These are phyloP conservation scores for Bipolaris sorokiniana DNA, from an alignment of 2,329 filamentous ascomycete genomes.

Conservation along the genomic window DNA sequence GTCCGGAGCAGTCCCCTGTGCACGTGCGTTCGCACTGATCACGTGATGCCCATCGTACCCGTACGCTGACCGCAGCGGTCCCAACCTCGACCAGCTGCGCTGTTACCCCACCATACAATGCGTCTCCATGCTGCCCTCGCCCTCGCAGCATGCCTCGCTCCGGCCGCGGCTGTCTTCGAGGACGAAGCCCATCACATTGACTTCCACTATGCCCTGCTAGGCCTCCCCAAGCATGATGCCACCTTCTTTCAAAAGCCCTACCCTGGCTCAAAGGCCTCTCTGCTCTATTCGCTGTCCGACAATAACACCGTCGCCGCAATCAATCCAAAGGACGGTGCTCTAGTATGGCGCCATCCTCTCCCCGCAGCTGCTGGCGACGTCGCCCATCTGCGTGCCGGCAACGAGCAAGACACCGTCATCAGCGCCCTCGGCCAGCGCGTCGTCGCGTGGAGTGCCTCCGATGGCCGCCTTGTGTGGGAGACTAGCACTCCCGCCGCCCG, in stretches of 20 bases:
- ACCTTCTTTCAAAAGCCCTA: slow-evolving; percentile 95
- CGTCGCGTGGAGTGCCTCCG: slow-evolving; percentile 81
- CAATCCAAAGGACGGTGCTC: slow-evolving; percentile 81
- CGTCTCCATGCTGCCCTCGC: slow-evolving; percentile 45
- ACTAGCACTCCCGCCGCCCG: slow-evolving; percentile 62
- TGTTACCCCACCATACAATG: slow-evolving; percentile 39
- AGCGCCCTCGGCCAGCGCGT: slow-evolving; percentile 74
- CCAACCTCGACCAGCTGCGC: slow-evolving; percentile 12
- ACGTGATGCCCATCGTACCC: too few species aligned
- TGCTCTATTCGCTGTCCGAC: slow-evolving; percentile 91
- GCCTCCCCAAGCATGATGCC: slow-evolving; percentile 77
- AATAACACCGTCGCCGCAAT: slow-evolving; percentile 83
- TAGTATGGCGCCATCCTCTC: slow-evolving; percentile 86
- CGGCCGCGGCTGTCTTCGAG: slow-evolving; percentile 73
- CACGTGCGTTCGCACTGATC: background rate
- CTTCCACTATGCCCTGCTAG: slow-evolving; percentile 89
- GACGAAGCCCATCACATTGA: slow-evolving; percentile 93
- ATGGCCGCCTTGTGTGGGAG: slow-evolving; percentile 80
- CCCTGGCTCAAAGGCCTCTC: slow-evolving; percentile 79
- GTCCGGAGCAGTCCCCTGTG: slow-evolving; percentile 7
- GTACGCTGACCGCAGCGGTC: background rate
- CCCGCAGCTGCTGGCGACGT: slow-evolving; percentile 48
- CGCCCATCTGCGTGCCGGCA: slow-evolving; percentile 70
- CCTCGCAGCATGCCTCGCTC: slow-evolving; percentile 53
- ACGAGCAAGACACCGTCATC: slow-evolving; percentile 77